Conservation (phyloP, 2,329 filamentous ascomycete species). For the Colletotrichum scovillei region DNA sequence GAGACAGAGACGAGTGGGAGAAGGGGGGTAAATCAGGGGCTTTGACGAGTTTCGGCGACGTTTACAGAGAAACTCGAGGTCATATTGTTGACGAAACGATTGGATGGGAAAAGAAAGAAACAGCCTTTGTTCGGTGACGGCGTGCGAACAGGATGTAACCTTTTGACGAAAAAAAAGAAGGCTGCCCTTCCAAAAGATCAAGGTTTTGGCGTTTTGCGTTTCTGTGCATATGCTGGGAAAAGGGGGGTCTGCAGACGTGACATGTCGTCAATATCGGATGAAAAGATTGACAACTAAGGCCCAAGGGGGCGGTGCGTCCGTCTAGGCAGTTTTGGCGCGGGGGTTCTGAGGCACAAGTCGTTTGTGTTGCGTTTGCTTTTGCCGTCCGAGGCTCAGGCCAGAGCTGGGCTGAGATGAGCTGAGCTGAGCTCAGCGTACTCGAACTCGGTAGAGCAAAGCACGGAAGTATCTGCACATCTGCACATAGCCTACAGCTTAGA, state of each 20-base stretch:
- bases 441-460: neutral
- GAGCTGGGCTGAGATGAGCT: no score
- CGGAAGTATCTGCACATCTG: neutral
- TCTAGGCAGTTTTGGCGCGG: neutral
- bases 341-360: conserved; percentile 25
- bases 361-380: neutral
- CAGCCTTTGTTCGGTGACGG: conserved; percentile 8
- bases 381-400: conserved; percentile 1
- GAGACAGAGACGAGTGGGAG: neutral
- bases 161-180: neutral
- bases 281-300: conserved; percentile 13
- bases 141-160: neutral
- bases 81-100: no score
- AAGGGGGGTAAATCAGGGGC: neutral
- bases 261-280: conserved; percentile 31
- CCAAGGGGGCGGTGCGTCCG: neutral
- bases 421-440: no score
- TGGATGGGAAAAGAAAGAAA: neutral
- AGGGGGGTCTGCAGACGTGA: conserved; percentile 18
- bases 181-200: neutral
- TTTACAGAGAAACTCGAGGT: neutral
- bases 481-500: neutral
- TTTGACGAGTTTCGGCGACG: neutral
- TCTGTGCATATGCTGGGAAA: neutral
- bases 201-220: conserved; percentile 9